These are phyloP conservation scores for Henckelia pumila DNA, from an alignment of 257 asterid genomes.

Conservation along the genomic window DNA sequence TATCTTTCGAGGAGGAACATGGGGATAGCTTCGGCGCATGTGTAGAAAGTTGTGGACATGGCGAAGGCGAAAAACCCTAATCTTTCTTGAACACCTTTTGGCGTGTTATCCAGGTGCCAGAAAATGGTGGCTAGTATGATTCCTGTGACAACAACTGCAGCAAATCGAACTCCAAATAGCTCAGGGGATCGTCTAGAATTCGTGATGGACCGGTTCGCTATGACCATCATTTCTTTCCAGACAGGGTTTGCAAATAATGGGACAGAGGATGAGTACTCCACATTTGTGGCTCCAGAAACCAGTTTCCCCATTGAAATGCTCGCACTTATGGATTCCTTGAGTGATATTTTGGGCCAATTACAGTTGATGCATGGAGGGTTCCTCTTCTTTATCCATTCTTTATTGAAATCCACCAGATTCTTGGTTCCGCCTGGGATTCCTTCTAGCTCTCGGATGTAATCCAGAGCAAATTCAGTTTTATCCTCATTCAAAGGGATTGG, in stretches of 20 bases:
- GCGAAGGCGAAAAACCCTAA: slow-evolving; percentile 60
- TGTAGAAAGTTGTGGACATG: slow-evolving; percentile 64
- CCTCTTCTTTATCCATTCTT: slow-evolving; percentile 23
- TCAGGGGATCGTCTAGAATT: slow-evolving; percentile 53
- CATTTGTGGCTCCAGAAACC: slow-evolving; percentile 35
- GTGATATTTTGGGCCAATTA: slow-evolving; percentile 6
- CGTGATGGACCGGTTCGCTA: slow-evolving; percentile 38
- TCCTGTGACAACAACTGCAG: slow-evolving; percentile 47
- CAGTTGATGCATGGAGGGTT: neutral
- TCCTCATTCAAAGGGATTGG: slow-evolving; percentile 42
- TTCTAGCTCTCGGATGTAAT: slow-evolving; percentile 42
- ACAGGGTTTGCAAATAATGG: slow-evolving; percentile 40
- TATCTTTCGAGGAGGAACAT: slow-evolving; percentile 49
- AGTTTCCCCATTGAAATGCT: slow-evolving; percentile 42
- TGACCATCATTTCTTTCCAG: slow-evolving; percentile 39
- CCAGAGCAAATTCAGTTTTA: slow-evolving; percentile 38
- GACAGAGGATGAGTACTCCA: slow-evolving; percentile 24
- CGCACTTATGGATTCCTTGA: slow-evolving; percentile 40
- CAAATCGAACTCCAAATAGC: slow-evolving; percentile 46
- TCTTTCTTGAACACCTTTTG: slow-evolving; percentile 49
- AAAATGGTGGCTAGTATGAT: slow-evolving; percentile 52
- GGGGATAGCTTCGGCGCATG: slow-evolving; percentile 58
- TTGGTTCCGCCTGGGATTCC: slow-evolving; percentile 29
- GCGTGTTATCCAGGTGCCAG: slow-evolving; percentile 44
- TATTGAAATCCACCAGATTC: slow-evolving; percentile 37